These are phyloP conservation scores for Penicillium bialowiezense DNA, from an alignment of 495 filamentous ascomycete genomes.

Conservation along the genomic window DNA sequence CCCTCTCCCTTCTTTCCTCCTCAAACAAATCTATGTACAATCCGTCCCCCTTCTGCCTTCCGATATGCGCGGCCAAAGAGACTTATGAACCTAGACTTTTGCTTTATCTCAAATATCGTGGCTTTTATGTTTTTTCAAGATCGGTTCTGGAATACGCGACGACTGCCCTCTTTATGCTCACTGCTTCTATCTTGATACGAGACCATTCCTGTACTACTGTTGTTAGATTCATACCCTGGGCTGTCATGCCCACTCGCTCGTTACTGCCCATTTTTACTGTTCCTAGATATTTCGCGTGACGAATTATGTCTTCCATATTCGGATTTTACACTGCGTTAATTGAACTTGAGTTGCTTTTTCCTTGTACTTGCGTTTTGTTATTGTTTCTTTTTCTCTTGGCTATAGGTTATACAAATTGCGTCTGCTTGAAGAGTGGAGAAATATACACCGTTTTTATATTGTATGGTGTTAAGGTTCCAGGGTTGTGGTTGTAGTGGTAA, in stretches of 20 bases:
- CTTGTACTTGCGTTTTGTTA: neutral
- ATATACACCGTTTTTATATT: no score
- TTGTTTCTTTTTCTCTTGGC: neutral
- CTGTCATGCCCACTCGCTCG: conserved; percentile 1
- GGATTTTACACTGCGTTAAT: conserved; percentile 2
- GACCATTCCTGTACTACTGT: conserved; percentile 7
- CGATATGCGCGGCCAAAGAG: neutral
- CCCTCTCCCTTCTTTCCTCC: neutral
- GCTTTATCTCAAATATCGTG: neutral
- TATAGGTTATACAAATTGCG: neutral
- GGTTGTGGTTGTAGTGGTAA: no score
- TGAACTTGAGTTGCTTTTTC: neutral
- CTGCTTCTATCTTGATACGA: neutral
- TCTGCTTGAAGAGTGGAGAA: no score
- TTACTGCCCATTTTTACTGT: neutral
- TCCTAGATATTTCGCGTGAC: conserved; percentile 1
- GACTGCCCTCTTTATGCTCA: neutral
- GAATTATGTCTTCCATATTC: conserved; percentile 9
- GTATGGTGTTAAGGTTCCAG: no score
- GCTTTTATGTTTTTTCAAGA: neutral
- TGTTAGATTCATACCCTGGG: conserved; percentile 14
- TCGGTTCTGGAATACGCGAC: neutral
- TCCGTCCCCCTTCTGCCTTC: neutral
- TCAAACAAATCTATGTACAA: conserved; percentile 15
- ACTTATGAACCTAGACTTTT: conserved; percentile 10